A percentile compares a stretch with the other conserved stretches of the same genome.
phyloP scores from a whole-genome alignment of 1,284 basidiomycete genomes.

The Rhodotorula sp. region DNA sequence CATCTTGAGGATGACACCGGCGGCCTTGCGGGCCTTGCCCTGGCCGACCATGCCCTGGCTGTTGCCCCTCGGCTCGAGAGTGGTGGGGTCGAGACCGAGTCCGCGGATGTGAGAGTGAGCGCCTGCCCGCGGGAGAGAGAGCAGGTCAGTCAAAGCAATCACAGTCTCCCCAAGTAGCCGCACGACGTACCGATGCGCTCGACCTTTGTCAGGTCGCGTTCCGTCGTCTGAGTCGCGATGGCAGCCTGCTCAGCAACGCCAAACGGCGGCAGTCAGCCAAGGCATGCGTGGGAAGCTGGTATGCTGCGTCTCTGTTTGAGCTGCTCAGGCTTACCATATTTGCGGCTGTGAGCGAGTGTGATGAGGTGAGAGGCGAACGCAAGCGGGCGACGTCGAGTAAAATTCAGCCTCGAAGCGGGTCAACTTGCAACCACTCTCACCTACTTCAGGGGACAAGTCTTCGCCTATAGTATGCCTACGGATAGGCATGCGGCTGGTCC shows the following conservation, averaged over 20 bases:
- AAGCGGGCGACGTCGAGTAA: too few relatives aligned
- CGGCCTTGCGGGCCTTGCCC: conserved; percentile 88
- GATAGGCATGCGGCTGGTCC: too few relatives aligned
- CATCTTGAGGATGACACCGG: conserved; percentile 96
- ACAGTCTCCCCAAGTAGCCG: too few relatives aligned
- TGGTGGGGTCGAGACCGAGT: conserved; percentile 80
- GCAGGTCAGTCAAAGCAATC: conserved; percentile 7
- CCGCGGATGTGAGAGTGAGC: conserved; percentile 98
- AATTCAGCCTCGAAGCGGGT: too few relatives aligned
- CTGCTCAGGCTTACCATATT: too few relatives aligned
- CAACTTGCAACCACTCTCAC: too few relatives aligned
- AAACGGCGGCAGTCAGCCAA: background rate
- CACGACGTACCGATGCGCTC: conserved; percentile 78
- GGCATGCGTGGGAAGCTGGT: too few relatives aligned
- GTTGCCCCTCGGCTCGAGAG: conserved; percentile 80
- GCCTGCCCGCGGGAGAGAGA: conserved; percentile 55
- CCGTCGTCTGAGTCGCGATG: conserved; percentile 50
- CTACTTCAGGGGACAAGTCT: too few relatives aligned
- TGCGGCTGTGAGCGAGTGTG: too few relatives aligned
- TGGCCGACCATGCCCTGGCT: conserved; percentile 96
- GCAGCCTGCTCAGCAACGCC: conserved; percentile 13
- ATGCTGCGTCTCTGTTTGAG: too few relatives aligned
- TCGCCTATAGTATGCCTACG: too few relatives aligned
- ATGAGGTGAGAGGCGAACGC: background rate
- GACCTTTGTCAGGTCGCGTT: conserved; percentile 90